Percentiles rank a stretch among this genome's conserved stretches.
These are phyloP conservation scores for Ambrosiella xylebori DNA, from an alignment of 2,329 filamentous ascomycete species.

Conservation along the genomic window DNA sequence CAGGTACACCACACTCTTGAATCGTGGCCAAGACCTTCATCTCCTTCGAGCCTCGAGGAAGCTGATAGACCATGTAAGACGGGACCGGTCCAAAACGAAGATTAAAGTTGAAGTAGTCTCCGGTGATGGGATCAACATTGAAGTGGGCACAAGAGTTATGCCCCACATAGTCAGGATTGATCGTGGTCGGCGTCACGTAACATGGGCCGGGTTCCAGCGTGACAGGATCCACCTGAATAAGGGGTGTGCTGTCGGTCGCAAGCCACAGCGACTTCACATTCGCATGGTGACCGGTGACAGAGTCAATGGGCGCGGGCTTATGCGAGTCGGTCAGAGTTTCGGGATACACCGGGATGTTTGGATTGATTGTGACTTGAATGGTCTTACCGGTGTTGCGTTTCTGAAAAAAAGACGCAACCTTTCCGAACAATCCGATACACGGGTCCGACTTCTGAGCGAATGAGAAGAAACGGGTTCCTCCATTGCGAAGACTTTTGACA, in stretches of 20 bases:
- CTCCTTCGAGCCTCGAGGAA: conserved; percentile 39
- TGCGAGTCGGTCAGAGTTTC: conserved; percentile 18
- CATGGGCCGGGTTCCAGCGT: conserved; percentile 56
- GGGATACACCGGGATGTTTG: conserved; percentile 41
- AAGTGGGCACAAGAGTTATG: conserved; percentile 54
- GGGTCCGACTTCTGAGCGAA: conserved; percentile 61
- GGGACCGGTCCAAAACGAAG: conserved; percentile 40
- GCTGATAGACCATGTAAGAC: conserved; percentile 53
- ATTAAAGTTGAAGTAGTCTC: conserved; percentile 71
- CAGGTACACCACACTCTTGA: conserved; percentile 26
- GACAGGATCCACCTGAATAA: conserved; percentile 48
- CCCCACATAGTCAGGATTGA: conserved; percentile 54
- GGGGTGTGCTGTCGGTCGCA: conserved; percentile 35
- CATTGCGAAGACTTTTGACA: conserved; percentile 43
- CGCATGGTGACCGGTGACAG: conserved; percentile 21
- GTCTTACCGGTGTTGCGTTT: conserved; percentile 30
- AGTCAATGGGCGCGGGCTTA: conserved; percentile 9
- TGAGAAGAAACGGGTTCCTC: conserved; percentile 36
- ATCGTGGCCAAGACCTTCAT: conserved; percentile 58
- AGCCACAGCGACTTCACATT: conserved; percentile 33
- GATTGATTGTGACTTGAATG: conserved; percentile 46
- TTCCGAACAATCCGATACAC: conserved; percentile 55
- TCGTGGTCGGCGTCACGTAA: conserved; percentile 32
- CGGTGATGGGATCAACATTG: conserved; percentile 51
- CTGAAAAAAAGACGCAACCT: conserved; percentile 46